Evolutionary conservation across 176 grass and related monocot species (phyloP), one percentile per base, ranked within the genome.

Genomic region (Eragrostis curvula): DNA sequence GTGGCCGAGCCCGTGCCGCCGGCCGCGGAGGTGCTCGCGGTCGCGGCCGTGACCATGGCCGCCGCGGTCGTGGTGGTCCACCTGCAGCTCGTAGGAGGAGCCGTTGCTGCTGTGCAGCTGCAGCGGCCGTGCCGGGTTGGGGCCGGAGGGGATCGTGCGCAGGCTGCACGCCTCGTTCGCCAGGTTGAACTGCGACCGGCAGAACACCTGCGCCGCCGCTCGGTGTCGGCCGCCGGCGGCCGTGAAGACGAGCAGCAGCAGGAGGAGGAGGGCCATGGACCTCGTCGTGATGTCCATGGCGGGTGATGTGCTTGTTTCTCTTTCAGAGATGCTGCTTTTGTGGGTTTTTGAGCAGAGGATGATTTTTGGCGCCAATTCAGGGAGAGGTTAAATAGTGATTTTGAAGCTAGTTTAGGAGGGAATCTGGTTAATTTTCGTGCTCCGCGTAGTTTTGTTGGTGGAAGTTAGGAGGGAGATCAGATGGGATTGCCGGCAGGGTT

Each of bases 91-190:
- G 79, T 67, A 81, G 62, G 88, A 72, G 11, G 78, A 69, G 36
- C 65, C 49, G 78, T 79, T 79, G 75, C 86, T 88, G 68, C 86
- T 88, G 68, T 77, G 68, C 48, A 83, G 81, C 62, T 42, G 50
- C 79, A 59, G 77, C 17, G 83, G 87, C 24, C 66, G 40, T 24
- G 66, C 74, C 79, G 59, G 84, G 74, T 82, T 88, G 7, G 9
- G 44, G 48, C 71, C 89, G 10, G 58, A 28, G 9, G 74, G 11
- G 63, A 80, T 77, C 4, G 47, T 29, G 67, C 77, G 47, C 71
- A 89, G 81, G 81, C 83, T 93, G 88, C 94, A 96, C 13, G 89
- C 93, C 87, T 95, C 87, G 47, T 89, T 95, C 16, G 90, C 90
- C 12, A 96, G 80, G 42, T 85, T 92, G 79, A 93, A 87, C 71